Percentiles rank a stretch among this genome's conserved stretches.
phyloP scores from a whole-genome alignment of 2,329 filamentous ascomycete genomes.

The Cladosporium halotolerans region DNA sequence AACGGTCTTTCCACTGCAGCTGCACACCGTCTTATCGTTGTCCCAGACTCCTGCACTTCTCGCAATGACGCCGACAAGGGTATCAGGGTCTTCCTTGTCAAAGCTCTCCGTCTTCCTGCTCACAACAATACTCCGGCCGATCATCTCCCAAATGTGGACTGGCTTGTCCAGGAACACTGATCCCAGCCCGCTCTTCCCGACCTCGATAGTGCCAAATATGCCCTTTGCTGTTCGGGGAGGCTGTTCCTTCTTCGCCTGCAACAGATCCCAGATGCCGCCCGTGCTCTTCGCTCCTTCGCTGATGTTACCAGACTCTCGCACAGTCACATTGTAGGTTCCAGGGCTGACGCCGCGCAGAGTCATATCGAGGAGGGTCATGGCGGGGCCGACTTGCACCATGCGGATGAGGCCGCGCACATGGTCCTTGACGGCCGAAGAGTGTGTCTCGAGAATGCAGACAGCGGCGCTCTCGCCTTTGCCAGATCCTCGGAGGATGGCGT shows the following conservation, averaged over 20 bases:
- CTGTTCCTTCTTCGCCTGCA: slow-evolving; percentile 38
- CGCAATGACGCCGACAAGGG: slow-evolving; percentile 87
- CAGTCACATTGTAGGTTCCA: slow-evolving; percentile 75
- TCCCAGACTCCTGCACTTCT: slow-evolving; percentile 97
- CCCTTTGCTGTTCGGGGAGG: slow-evolving; percentile 50
- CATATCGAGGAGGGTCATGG: slow-evolving; percentile 77
- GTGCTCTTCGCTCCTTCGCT: slow-evolving; percentile 75
- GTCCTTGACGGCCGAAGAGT: slow-evolving; percentile 53
- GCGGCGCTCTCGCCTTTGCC: slow-evolving; percentile 77
- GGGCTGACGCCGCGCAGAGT: slow-evolving; percentile 75
- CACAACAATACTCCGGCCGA: slow-evolving; percentile 86
- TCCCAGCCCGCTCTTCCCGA: slow-evolving; percentile 70
- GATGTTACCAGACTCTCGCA: slow-evolving; percentile 82
- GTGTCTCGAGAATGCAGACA: slow-evolving; percentile 92
- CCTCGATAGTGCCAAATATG: slow-evolving; percentile 66
- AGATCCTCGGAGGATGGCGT: slow-evolving; percentile 88
- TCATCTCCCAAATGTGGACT: slow-evolving; percentile 91
- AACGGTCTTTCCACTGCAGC: slow-evolving; percentile 93
- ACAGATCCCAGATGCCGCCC: slow-evolving; percentile 70
- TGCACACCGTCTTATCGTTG: slow-evolving; percentile 97
- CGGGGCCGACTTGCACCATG: slow-evolving; percentile 83
- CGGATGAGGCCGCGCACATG: slow-evolving; percentile 80
- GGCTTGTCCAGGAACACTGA: slow-evolving; percentile 73
- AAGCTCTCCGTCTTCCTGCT: slow-evolving; percentile 51
- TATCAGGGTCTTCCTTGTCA: slow-evolving; percentile 71